Base-by-base conservation (phyloP, 2,329 filamentous ascomycete genomes). In the Colletotrichum tanaceti region DNA sequence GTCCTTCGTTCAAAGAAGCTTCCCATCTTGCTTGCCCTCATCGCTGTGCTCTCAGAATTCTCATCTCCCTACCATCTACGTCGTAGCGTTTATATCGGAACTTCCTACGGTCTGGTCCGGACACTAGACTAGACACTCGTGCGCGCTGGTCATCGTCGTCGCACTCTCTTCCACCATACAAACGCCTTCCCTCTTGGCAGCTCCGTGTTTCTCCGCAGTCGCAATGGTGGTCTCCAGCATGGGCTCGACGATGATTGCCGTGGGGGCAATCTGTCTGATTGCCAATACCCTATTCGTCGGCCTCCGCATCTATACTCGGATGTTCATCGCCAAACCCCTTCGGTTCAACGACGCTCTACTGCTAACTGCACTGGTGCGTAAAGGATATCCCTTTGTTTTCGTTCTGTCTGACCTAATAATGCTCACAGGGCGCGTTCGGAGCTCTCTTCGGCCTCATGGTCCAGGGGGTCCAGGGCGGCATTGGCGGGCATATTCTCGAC, bases 211-310 rank as follows among this genome's bases (percentile, higher is more conserved):
- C 38, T 1, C 18, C 4, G 16, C 50, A 18, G 16, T 38, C 50
- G 50, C 35, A 18, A 67, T 67, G 65, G 60, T 52, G 53, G 58
- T 41, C 38, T 7, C 52, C 1, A 38, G 22, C 3, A 22, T 28
- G 20, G 65, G 65, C 28, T 41, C 41, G 46, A 46, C 38, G 9
- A 22, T 64, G 60, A 14, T 67, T 18, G 53, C 20, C 4, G 61
- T 67, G 14, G 65, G 65, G 10, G 65, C 52, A 14, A 41, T 67
- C 14, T 28, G 63, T 5, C 14, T 64, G 53, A 14, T 64, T 14
- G 20, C 64, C 22, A 67, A 64, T 53, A 67, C 65, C 6, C 14
- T 67, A 18, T 53, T 63, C 38, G 65, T 67, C 22, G 60, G 60
- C 22, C 60, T 63, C 20, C 65, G 65, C 1, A 5, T 67, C n/a